Conservation (phyloP, 2,329 filamentous ascomycete genomes). For the Davidsoniella australis region DNA sequence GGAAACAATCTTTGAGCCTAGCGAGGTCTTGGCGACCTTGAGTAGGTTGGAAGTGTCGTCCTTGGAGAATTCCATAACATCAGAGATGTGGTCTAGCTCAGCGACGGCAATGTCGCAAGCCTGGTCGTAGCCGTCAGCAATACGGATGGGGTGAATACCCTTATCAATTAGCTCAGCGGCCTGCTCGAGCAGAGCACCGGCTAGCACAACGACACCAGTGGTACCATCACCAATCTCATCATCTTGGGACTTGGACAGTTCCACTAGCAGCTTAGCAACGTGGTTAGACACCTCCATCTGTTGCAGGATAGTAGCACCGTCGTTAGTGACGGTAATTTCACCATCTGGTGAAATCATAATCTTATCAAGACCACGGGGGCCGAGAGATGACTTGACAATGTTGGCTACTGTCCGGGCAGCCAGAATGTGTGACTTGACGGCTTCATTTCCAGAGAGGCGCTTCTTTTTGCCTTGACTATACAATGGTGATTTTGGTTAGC, state of each 20-base stretch:
- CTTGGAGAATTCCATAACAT: conserved; percentile 70
- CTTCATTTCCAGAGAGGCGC: conserved; percentile 89
- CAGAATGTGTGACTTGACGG: conserved; percentile 95
- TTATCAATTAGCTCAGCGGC: conserved; percentile 97
- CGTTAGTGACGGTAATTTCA: conserved; percentile 98
- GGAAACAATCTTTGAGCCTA: conserved; percentile 98
- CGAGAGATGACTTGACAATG: conserved; percentile 93
- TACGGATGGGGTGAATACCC: conserved; percentile 96
- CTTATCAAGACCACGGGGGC: conserved; percentile 92
- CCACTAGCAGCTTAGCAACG: conserved; percentile 89
- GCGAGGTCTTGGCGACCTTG: conserved; percentile 86
- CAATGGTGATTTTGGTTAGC: conserved; percentile 14
- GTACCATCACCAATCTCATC: conserved; percentile 98
- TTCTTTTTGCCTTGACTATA: conserved; percentile 89
- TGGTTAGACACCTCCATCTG: conserved; percentile 99
- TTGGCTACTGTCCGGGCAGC: conserved; percentile 90
- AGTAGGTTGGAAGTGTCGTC: conserved; percentile 71
- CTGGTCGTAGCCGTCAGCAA: conserved; percentile 94
- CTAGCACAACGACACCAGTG: conserved; percentile 90
- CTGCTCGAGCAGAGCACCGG: conserved; percentile 87
- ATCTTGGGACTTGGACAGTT: conserved; percentile 95
- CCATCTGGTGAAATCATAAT: conserved; percentile 97
- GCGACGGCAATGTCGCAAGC: conserved; percentile 92
- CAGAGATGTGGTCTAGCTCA: conserved; percentile 84
- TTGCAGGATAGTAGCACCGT: conserved; percentile 90